A percentile compares a stretch with the other conserved stretches of the same genome.
These are phyloP conservation scores for Elsinoe arachidis DNA, from an alignment of 2,329 filamentous ascomycete species.

Conservation along the genomic window DNA sequence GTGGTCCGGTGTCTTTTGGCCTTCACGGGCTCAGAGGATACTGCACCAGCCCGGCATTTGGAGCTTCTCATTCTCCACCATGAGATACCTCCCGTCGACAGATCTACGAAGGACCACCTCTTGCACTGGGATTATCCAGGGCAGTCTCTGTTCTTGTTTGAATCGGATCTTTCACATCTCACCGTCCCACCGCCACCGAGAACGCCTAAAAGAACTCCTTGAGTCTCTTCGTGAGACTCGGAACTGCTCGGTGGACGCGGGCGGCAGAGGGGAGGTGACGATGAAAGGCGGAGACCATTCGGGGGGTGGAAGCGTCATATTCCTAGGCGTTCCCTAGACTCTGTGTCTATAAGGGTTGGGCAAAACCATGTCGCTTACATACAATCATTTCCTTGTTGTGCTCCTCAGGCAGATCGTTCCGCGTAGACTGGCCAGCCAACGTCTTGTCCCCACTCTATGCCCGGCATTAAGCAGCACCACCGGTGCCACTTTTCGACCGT, in stretches of 20 bases:
- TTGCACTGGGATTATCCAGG: slow-evolving; percentile 22
- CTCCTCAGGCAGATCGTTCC: neutral
- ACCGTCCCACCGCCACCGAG: slow-evolving; percentile 11
- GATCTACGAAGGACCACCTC: slow-evolving; percentile 67
- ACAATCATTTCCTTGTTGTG: neutral
- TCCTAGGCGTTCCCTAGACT: slow-evolving; percentile 82
- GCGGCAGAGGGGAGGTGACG: slow-evolving; percentile 5
- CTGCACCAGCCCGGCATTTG: slow-evolving; percentile 75
- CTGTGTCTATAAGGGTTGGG: slow-evolving; percentile 83
- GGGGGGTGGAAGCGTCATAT: slow-evolving; percentile 65
- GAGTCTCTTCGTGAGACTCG: slow-evolving; percentile 49
- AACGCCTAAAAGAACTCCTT: slow-evolving; percentile 37
- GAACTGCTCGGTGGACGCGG: slow-evolving; percentile 57
- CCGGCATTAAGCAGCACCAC: neutral
- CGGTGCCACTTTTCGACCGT: neutral
- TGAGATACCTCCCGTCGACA: slow-evolving; percentile 92
- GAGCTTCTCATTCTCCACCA: slow-evolving; percentile 64
- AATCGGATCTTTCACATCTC: slow-evolving; percentile 27
- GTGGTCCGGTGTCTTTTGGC: slow-evolving; percentile 72
- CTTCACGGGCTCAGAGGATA: slow-evolving; percentile 54
- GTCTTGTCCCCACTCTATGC: neutral
- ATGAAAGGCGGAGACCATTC: slow-evolving; percentile 3
- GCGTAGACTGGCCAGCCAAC: neutral
- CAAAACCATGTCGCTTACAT: slow-evolving; percentile 62
- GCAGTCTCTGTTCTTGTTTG: slow-evolving; percentile 34